Base-by-base conservation (phyloP, 306 rosid species). In the Fragaria nilgerrensis region DNA sequence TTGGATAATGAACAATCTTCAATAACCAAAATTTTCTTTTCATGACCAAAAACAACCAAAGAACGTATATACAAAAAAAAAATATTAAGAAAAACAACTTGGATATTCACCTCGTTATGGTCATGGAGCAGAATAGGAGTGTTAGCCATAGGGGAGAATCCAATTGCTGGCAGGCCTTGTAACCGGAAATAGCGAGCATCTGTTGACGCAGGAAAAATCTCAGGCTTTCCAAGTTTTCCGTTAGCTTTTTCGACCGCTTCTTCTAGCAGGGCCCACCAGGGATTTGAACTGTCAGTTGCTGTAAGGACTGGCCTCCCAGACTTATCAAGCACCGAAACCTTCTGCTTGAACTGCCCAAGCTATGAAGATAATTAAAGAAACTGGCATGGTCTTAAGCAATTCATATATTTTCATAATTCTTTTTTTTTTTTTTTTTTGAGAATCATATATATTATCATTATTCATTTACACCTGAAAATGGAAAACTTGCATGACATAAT, bases 81-180 rank as follows among this genome's bases (percentile, higher is more conserved):
- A 20, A 34, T 16, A 5, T 2, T 2, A 29, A 29, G 32, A 15
- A 63, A 63, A 63, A 34, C 3, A 14, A 52, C 53, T 59, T 25
- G 16, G 64, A 23, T 58, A 75, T 78, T 83, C 80, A 95, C 99
- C 99, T 95, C 99, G 20, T 92, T 92, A 83, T 95, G 97, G 81
- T 95, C 99, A 76, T 92, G 99, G 62, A 90, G 97, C 45, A 90
- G 97, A 84, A 87, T 59, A 70, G 97, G 97, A 73, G 99, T 92
- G 88, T 90, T 92, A 41, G 92, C 92, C 88, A 95, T 92, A 16
- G 99, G 99, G 66, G 97, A 95, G 88, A 95, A 89, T 72, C 99
- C 97, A 68, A 95, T 90, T 19, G 99, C 97, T 5, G 97, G 96
- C 67, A 95, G 70, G 76, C 99, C 97, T 43, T 2, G 88, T n/a